Base-by-base conservation (phyloP, 306 rosid genomes). In the Quillaja saponaria region DNA sequence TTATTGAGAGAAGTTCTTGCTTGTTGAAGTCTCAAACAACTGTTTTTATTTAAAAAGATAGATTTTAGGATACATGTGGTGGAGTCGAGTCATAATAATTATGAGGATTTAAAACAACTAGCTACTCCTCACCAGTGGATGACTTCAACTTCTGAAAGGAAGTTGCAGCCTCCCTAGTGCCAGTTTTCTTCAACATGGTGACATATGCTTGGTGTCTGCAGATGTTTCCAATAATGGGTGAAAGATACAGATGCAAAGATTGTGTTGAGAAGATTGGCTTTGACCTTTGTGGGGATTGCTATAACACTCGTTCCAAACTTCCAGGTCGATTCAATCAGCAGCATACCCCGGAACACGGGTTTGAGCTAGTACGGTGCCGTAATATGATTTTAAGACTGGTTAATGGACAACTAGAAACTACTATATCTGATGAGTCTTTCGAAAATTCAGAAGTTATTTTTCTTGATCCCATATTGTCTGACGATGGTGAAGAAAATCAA, bases 321-420 rank as follows among this genome's bases (percentile, higher is more conserved):
- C 97, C 95, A 0, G 97, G 97, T 53, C 91, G 96, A 58, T 88
- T 91, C 73, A 91, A 91, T 78, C 97, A 91, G 79, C 86, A 88
- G 72, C 97, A 91, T 71, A 85, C 83, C 34, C 77, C 91, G 14
- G 95, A 91, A 25, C 97, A 91, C 77, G 52, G 48, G 75, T 80
- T 91, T 57, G 58, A 67, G 72, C 84, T 48, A 49, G 3, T 60
- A 41, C 18, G 15, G 2, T 3, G 11, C 34, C 14, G 0, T 25
- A 63, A 52, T 42, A 58, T 76, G 2, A 39, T 39, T 77, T 18
- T 64, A 55, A 64, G 78, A 49, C 55, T 79, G 61, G 46, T 75
- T 17, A 56, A 64, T 0, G 70, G 72, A 55, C 80, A 50, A 49
- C 28, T 72, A 5, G 82, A 58, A 80, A 17, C 67, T 46, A 17